Evolutionary conservation across 164 flowering plant genomes (phyloP).

Genomic region (Dillenia suffruticosa): DNA sequence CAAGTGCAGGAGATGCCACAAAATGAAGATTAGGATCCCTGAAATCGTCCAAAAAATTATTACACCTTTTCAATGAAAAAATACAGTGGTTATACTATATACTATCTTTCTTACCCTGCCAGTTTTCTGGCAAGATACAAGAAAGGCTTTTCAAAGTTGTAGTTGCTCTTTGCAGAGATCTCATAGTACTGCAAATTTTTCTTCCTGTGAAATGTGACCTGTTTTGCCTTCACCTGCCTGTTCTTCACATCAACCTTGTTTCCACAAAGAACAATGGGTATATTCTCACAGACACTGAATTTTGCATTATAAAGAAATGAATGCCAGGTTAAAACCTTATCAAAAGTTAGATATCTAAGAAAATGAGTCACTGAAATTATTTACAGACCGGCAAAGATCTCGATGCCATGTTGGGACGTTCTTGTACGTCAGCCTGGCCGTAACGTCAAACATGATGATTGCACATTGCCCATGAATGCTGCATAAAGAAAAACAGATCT

Average conservation of each 20-base stretch:
- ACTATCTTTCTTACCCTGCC: conserved; percentile 39
- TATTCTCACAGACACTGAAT: conserved; percentile 58
- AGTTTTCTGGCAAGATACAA: conserved; percentile 66
- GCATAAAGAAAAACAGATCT: conserved; percentile 4
- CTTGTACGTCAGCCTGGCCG: conserved; percentile 65
- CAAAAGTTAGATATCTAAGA: not conserved
- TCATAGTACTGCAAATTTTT: conserved; percentile 70
- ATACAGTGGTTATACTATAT: not conserved
- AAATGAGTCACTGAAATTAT: not conserved
- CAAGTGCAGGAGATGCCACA: conserved; percentile 63
- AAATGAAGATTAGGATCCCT: conserved; percentile 58
- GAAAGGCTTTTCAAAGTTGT: conserved; percentile 71
- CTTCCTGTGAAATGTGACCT: conserved; percentile 69
- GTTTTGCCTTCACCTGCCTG: conserved; percentile 70
- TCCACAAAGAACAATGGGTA: conserved; percentile 68
- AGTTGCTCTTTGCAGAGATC: conserved; percentile 68
- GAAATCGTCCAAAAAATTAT: not conserved
- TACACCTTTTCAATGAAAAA: not conserved
- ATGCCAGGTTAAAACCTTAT: not conserved
- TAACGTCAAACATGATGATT: conserved; percentile 66
- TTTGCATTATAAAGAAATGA: not conserved
- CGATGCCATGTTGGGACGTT: conserved; percentile 77
- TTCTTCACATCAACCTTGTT: conserved; percentile 74
- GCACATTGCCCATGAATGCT: conserved; percentile 82
- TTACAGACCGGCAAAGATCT: conserved; percentile 53